Evolutionary conservation across 2,329 filamentous ascomycete species (phyloP), one percentile per base, ranked within the genome.

Genomic region (Rachicladosporium sp.): DNA sequence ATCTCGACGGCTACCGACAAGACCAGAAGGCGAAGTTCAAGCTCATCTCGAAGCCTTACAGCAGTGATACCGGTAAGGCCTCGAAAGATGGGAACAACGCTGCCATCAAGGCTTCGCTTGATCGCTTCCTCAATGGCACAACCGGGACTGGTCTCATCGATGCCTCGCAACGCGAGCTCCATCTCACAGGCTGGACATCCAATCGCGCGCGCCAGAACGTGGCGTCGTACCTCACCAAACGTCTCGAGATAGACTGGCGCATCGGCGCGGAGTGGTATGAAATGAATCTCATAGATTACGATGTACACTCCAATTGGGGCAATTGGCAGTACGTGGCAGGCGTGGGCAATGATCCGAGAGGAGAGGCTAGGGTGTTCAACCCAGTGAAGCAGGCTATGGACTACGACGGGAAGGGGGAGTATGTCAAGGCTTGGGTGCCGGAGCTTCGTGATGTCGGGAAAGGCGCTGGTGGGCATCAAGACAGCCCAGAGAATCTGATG

Each of bases 191-290:
- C 0, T 88, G 86, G 56, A 87, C 82, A 0, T 82, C 78, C 1
- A 87, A 87, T 53, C 71, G 82, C 10, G 78, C 81, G 0, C 67
- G 83, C 2, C 82, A 88, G 56, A 87, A 88, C 40, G 80, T 85
- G 1, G 82, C 82, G 0, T 80, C 70, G 10, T 89, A 84, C 54
- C 63, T 88, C 1, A 62, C 80, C 0, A 85, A 84, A 48, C 80
- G 85, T 44, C 64, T 88, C 3, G 69, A 70, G 1, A 76, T 89
- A 13, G 83, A 89, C 58, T 91, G 84, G 84, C 73, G 82, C 0
- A 69, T 83, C 10, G 84, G 83, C 0, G 84, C 82, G 0, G 83
- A 88, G 55, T 89, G 81, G 80, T 89, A 88, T 53, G 83, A 89
- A 55, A 74, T 71, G 54, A 64, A 82, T 53, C 67, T 88, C 3